Evolutionary conservation across 2,329 filamentous ascomycete genomes (phyloP).

Genomic region (Pseudocercospora musae): DNA sequence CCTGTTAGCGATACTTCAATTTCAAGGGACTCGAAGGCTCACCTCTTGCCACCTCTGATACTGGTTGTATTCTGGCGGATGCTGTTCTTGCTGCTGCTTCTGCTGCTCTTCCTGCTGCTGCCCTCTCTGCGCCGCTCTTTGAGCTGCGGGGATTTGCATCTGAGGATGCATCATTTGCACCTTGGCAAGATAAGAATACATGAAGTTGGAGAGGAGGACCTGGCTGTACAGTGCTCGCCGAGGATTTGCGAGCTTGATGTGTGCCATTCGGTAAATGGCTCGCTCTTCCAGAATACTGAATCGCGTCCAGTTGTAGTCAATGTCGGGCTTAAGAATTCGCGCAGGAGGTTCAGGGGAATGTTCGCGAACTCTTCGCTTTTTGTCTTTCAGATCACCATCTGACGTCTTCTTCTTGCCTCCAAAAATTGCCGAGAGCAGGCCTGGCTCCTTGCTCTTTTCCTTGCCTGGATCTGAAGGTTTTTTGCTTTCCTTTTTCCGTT

Average conservation of each 20-base stretch:
- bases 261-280: conserved; percentile 97
- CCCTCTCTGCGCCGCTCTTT: conserved; percentile 40
- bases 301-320: conserved; percentile 94
- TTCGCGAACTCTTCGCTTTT: conserved; percentile 62
- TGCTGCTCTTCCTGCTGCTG: conserved; percentile 16
- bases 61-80: conserved; percentile 35
- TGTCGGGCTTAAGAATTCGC: conserved; percentile 72
- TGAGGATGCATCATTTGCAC: conserved; percentile 98
- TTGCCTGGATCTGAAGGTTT: conserved; percentile 71
- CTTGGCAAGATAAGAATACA: conserved; percentile 98
- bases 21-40: conserved; percentile 12
- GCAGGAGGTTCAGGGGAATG: conserved; percentile 77
- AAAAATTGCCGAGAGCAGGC: conserved; percentile 91
- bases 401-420: conserved; percentile 68
- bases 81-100: conserved; percentile 21
- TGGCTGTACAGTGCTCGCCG: conserved; percentile 88
- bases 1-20: background rate
- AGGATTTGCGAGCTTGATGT: conserved; percentile 98
- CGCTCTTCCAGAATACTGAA: conserved; percentile 94
- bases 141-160: conserved; percentile 79
- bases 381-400: conserved; percentile 69
- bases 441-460: conserved; percentile 68
- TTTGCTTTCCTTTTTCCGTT: conserved; percentile 77
- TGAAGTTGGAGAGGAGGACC: conserved; percentile 96
- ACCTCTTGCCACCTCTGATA: conserved; percentile 40